Conservation (phyloP, 139 green algal species). For the Micractinium conductrix region DNA sequence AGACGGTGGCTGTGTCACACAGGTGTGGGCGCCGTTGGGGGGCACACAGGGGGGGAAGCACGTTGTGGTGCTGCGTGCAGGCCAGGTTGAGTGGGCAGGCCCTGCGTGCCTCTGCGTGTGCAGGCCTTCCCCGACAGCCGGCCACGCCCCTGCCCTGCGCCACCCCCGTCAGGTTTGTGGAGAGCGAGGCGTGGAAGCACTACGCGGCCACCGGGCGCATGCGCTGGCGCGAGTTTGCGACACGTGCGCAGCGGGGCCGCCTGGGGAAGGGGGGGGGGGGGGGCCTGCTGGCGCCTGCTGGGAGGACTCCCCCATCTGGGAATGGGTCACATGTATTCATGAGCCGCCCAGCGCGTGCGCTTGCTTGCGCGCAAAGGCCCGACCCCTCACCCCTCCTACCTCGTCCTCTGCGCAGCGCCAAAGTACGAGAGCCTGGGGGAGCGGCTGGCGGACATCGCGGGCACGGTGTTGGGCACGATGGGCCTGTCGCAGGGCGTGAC, state of each 20-base stretch:
- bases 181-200: slow-evolving; percentile 47
- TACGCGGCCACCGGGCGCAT: slow-evolving; percentile 54
- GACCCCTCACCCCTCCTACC: too few relatives aligned
- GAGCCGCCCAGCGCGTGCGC: too few relatives aligned
- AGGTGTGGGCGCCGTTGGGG: slow-evolving; percentile 37
- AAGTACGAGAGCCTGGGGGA: slow-evolving; percentile 20
- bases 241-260: background rate
- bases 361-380: too few relatives aligned
- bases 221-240: slow-evolving; percentile 72
- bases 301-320: too few relatives aligned
- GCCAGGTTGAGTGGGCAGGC: too few relatives aligned
- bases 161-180: slow-evolving; percentile 26
- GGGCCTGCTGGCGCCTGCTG: background rate
- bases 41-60: background rate
- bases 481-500: slow-evolving; percentile 57
- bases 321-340: too few relatives aligned
- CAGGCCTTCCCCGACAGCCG: background rate
- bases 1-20: slow-evolving; percentile 37
- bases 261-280: too few relatives aligned
- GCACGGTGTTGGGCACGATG: slow-evolving; percentile 29
- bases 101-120: too few relatives aligned
- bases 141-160: background rate
- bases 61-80: too few relatives aligned
- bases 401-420: slow-evolving; percentile 11
- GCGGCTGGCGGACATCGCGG: slow-evolving; percentile 19